Evolutionary conservation across 345 rosid species (phyloP), one percentile per base, ranked within the genome.

Genomic region (Hevea brasiliensis): DNA sequence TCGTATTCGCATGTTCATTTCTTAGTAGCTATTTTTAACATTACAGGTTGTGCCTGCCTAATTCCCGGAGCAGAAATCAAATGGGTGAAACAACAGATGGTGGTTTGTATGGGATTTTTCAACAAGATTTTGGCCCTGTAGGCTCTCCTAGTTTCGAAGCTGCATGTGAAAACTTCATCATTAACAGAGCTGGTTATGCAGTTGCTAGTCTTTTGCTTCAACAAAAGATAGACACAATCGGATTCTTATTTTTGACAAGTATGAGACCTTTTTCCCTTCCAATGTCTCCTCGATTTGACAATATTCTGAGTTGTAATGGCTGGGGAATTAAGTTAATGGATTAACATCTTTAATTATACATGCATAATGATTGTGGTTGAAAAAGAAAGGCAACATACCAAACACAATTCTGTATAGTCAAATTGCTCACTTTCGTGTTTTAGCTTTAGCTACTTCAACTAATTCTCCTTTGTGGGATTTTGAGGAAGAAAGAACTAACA

Each of bases 11-110:
- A 1, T 66, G 18, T 56, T 53, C 17, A 68, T 54, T 68, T 27
- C 29, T 51, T 53, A 26, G 20, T 21, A 53, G 41, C 47, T 14
- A 26, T 61, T 23, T 71, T 13, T 37, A 45, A 24, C 71, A 12
- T 51, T 18, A 60, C 79, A 95, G 99, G 98, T 96, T 75, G 99
- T 96, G 81, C 99, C n/a, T n/a, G n/a, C n/a, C 97, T 61, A 89
- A 91, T 76, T 68, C 97, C 73, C 85, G 96, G 44, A 96, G 99
- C 84, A 88, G 99, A 83, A 96, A 94, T 78, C 98, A 96, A 80
- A 96, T 96, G 98, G 99, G 98, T 53, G 99, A 96, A 85, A 96
- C 99, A 59, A 96, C 89, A 40, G 99, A 96, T 72, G 99, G 99
- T 63, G 99, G 99, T 72, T 73, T 96, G 84, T 93, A 87, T 51